These are phyloP conservation scores for Xylogone sp. DNA, from an alignment of 2,329 filamentous ascomycete species.

Conservation along the genomic window DNA sequence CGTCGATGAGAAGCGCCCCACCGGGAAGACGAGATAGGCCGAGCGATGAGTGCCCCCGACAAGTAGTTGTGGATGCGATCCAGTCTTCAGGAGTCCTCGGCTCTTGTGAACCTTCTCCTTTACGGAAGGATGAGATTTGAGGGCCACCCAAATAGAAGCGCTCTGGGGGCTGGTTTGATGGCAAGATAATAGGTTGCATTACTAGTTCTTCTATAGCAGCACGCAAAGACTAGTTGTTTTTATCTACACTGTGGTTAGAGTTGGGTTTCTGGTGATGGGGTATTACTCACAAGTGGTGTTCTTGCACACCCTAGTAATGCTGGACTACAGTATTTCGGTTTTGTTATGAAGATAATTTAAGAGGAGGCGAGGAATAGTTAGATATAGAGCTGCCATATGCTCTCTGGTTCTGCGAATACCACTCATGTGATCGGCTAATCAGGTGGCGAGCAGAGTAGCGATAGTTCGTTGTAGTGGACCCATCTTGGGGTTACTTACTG, in stretches of 20 bases:
- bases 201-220: background rate
- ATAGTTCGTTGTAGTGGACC: background rate
- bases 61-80: conserved; percentile 1
- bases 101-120: background rate
- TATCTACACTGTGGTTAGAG: too few species aligned
- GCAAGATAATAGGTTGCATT: conserved; percentile 3
- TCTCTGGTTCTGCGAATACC: background rate
- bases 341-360: too few species aligned
- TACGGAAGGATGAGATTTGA: conserved; percentile 1
- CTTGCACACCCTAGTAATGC: too few species aligned
- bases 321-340: too few species aligned
- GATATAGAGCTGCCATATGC: background rate
- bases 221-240: background rate
- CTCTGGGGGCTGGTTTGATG: conserved; percentile 2
- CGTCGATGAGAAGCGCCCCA: conserved; percentile 2
- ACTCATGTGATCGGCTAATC: background rate
- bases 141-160: conserved; percentile 2
- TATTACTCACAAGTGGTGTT: too few species aligned
- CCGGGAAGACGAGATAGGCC: conserved; percentile 1
- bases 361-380: background rate
- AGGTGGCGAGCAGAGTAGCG: background rate
- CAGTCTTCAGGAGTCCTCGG: conserved; percentile 3
- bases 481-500: background rate
- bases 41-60: background rate
- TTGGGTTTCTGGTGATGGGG: background rate